phyloP scores from a whole-genome alignment of 1,284 basidiomycete species.

The Naganishia sp. region DNA sequence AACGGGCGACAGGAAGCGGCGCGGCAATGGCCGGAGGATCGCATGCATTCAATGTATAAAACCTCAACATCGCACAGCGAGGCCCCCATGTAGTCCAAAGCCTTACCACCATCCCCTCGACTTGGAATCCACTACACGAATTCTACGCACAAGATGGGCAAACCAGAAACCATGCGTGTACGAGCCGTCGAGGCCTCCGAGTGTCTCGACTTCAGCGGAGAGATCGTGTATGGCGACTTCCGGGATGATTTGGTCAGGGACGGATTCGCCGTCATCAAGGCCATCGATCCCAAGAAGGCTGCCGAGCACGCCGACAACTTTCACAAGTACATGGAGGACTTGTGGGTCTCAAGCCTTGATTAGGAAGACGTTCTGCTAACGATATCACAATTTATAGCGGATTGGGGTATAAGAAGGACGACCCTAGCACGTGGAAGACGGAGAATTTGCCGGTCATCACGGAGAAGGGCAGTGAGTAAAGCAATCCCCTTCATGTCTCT shows the following conservation, averaged over 20 bases:
- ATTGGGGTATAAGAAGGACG: constrained; percentile 51
- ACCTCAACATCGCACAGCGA: no score
- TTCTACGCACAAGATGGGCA: constrained; percentile 10
- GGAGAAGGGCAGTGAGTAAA: constrained; percentile 32
- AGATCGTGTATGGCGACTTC: constrained; percentile 12
- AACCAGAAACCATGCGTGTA: constrained; percentile 21
- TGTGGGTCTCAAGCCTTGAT: constrained; percentile 22
- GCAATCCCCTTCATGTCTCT: no score
- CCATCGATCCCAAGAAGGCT: constrained; percentile 43
- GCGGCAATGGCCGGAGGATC: no score
- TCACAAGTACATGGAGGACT: constrained; percentile 50
- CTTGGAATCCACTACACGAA: no score
- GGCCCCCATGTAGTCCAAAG: no score
- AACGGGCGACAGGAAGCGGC: no score
- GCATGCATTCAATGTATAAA: no score
- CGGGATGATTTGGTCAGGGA: constrained; percentile 25
- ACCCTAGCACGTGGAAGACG: constrained; percentile 48
- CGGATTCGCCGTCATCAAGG: constrained; percentile 49
- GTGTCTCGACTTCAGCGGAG: constrained; percentile 17
- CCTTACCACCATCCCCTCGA: no score
- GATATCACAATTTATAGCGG: constrained; percentile 9
- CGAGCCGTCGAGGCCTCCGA: constrained; percentile 22
- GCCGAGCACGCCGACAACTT: constrained; percentile 48
- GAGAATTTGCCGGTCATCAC: constrained; percentile 48
- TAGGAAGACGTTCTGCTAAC: neutral